Percentiles rank a stretch among this genome's conserved stretches.
These are phyloP conservation scores for Aspergillus tubingensis DNA, from an alignment of 2,329 filamentous ascomycete genomes.

Conservation along the genomic window DNA sequence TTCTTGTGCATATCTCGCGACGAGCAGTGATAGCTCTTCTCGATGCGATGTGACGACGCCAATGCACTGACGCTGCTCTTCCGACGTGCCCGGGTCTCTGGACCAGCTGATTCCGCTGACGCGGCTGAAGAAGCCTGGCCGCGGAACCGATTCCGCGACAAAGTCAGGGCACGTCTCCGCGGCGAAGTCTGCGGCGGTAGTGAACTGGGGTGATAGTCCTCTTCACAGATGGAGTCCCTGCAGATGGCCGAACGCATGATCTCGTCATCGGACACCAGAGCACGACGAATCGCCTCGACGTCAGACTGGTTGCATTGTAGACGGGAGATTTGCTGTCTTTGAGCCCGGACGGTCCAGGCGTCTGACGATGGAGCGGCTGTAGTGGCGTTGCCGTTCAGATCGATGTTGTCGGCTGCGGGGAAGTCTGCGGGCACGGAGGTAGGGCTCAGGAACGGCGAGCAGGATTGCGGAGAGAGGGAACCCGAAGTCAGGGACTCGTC, in stretches of 20 bases:
- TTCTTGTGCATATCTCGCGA: slow-evolving; percentile 33
- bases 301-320: slow-evolving; percentile 41
- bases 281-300: slow-evolving; percentile 41
- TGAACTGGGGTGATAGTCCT: slow-evolving; percentile 43
- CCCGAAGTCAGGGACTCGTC: slow-evolving; percentile 59
- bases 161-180: slow-evolving; percentile 31
- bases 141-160: slow-evolving; percentile 33
- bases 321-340: slow-evolving; percentile 43
- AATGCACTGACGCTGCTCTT: slow-evolving; percentile 31
- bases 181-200: slow-evolving; percentile 38
- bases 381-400: background rate
- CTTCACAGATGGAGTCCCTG: slow-evolving; percentile 16
- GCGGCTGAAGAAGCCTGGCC: slow-evolving; percentile 18
- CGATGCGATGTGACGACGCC: slow-evolving; percentile 32
- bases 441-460: slow-evolving; percentile 31
- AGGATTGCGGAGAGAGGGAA: slow-evolving; percentile 57
- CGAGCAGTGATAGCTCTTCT: slow-evolving; percentile 34
- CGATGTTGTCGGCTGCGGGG: background rate
- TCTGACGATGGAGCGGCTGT: slow-evolving; percentile 8
- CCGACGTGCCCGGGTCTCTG: slow-evolving; percentile 18
- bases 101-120: background rate
- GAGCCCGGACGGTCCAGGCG: slow-evolving; percentile 33
- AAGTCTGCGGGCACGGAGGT: slow-evolving; percentile 33
- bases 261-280: slow-evolving; percentile 33
- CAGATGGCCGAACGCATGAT: slow-evolving; percentile 13